Conservation (phyloP, 2,329 filamentous ascomycete genomes). For the Calycina marina region DNA sequence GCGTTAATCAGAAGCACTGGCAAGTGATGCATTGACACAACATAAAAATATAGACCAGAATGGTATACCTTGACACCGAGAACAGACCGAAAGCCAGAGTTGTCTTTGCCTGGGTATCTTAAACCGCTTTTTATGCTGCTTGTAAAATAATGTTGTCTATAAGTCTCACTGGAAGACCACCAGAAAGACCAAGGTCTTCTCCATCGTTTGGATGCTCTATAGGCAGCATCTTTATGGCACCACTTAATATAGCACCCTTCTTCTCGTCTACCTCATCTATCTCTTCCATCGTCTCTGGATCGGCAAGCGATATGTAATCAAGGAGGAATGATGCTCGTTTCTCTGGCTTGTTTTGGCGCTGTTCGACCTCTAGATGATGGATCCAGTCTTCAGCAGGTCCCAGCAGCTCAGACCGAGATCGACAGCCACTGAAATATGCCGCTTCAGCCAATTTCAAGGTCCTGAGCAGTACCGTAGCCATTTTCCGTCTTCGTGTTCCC, state of each 20-base stretch:
- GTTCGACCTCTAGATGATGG: slow-evolving; percentile 38
- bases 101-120: no score
- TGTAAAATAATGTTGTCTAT: slow-evolving; percentile 84
- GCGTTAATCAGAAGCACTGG: no score
- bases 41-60: no score
- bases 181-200: slow-evolving; percentile 62
- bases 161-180: slow-evolving; percentile 64
- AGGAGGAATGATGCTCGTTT: slow-evolving; percentile 63
- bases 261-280: slow-evolving; percentile 52
- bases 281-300: slow-evolving; percentile 73
- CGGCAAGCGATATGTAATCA: slow-evolving; percentile 84
- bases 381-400: slow-evolving; percentile 51
- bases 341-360: slow-evolving; percentile 40
- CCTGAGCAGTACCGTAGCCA: slow-evolving; percentile 57
- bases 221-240: slow-evolving; percentile 78
- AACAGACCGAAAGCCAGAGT: no score
- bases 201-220: slow-evolving; percentile 53
- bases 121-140: slow-evolving; percentile 20
- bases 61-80: no score
- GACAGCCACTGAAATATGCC: slow-evolving; percentile 39
- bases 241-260: slow-evolving; percentile 72
- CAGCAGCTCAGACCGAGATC: slow-evolving; percentile 52
- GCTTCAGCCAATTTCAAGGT: slow-evolving; percentile 58
- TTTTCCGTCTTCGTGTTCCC: slow-evolving; percentile 54
- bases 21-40: no score